Conservation (phyloP, 2,329 filamentous ascomycete species). For the Paecilomyces variotii region DNA sequence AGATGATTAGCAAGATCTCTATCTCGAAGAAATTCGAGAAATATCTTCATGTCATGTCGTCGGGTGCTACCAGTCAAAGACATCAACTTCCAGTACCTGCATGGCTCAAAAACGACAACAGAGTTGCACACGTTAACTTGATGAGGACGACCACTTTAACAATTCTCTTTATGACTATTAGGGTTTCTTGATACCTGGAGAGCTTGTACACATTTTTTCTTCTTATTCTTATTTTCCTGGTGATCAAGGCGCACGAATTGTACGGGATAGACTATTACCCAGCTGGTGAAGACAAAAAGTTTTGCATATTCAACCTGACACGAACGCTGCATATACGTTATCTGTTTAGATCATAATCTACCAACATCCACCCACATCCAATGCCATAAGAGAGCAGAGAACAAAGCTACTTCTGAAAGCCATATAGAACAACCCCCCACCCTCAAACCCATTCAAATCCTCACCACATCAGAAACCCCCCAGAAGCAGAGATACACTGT, state of each 20-base stretch:
- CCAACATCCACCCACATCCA: no score
- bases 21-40: no score
- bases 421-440: no score
- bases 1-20: no score
- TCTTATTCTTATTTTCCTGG: background rate
- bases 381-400: no score
- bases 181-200: background rate
- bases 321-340: background rate
- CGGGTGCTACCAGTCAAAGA: background rate
- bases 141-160: background rate
- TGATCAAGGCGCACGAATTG: background rate
- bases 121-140: background rate
- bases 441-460: background rate
- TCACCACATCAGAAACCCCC: constrained; percentile 32
- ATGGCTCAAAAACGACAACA: background rate
- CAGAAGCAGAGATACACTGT: constrained; percentile 49
- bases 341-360: no score
- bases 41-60: no score
- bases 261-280: background rate
- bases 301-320: background rate
- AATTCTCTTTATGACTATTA: background rate
- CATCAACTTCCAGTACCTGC: background rate
- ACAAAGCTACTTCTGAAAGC: no score
- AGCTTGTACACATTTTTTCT: background rate
- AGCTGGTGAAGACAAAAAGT: background rate